Conservation (phyloP, 495 filamentous ascomycete genomes). For the Daldinia grandis region DNA sequence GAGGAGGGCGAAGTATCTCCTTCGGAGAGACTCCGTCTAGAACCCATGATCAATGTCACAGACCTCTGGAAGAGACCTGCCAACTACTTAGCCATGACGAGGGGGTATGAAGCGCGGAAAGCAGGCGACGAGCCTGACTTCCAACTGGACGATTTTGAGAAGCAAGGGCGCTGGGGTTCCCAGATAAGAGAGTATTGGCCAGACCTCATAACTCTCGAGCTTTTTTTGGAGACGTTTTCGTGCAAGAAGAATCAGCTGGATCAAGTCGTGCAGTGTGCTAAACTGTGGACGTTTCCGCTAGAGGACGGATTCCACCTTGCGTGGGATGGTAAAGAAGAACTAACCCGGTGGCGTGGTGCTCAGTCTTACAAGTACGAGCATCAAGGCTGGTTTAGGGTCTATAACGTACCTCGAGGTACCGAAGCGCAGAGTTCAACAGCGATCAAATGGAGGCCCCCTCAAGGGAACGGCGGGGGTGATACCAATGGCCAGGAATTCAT, state of each 20-base stretch:
- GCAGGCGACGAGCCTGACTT: constrained; percentile 39
- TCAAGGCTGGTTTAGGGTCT: neutral
- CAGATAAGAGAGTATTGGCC: constrained; percentile 43
- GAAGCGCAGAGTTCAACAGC: neutral
- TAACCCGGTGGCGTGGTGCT: constrained; percentile 38
- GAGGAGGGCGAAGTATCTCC: neutral
- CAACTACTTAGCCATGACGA: constrained; percentile 33
- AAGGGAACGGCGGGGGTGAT: neutral
- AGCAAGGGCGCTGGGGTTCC: constrained; percentile 40
- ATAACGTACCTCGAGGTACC: constrained; percentile 4
- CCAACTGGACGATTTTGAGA: constrained; percentile 39
- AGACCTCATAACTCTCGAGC: constrained; percentile 35
- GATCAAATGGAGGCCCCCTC: constrained; percentile 14
- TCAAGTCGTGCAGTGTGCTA: constrained; percentile 40
- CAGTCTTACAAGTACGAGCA: constrained; percentile 26
- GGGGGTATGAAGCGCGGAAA: constrained; percentile 40
- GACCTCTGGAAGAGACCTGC: neutral
- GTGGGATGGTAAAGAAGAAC: constrained; percentile 35
- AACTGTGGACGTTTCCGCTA: constrained; percentile 43
- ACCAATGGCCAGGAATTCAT: constrained; percentile 23
- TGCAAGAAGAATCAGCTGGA: constrained; percentile 42
- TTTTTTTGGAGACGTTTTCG: constrained; percentile 40
- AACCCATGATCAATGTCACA: constrained; percentile 46
- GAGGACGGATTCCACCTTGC: constrained; percentile 28
- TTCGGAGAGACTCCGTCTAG: constrained; percentile 35